Conservation (phyloP, 352 stramenopile genomes). For the Phytopythium vexans region DNA sequence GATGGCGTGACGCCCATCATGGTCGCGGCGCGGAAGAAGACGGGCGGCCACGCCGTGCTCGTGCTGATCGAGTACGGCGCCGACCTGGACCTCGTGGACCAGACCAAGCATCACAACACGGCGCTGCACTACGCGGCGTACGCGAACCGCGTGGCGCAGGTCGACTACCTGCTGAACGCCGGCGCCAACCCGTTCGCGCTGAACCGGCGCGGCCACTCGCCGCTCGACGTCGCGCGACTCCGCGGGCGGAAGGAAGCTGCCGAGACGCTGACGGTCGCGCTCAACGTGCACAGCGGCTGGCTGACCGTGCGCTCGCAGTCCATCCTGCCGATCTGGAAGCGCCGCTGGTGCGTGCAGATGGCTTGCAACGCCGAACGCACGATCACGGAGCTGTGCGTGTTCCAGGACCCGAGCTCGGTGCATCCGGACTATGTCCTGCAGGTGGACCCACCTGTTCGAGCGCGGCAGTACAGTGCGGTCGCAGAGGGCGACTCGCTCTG, state of each 20-base stretch:
- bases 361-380: slow-evolving; percentile 42
- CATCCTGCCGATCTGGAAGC: slow-evolving; percentile 53
- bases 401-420: slow-evolving; percentile 27
- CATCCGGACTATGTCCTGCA: slow-evolving; percentile 44
- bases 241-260: slow-evolving; percentile 35
- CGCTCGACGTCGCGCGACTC: slow-evolving; percentile 58
- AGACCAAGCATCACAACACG: slow-evolving; percentile 40
- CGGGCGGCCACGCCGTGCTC: slow-evolving; percentile 42
- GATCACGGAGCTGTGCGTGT: slow-evolving; percentile 53
- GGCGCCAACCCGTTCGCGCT: slow-evolving; percentile 42
- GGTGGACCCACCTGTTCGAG: slow-evolving; percentile 24
- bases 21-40: slow-evolving; percentile 51
- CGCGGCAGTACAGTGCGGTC: slow-evolving; percentile 16
- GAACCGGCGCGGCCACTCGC: slow-evolving; percentile 52
- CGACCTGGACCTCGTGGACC: slow-evolving; percentile 33
- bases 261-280: slow-evolving; percentile 39
- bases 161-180: slow-evolving; percentile 55
- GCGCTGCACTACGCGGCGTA: slow-evolving; percentile 68
- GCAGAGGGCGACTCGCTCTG: slow-evolving; percentile 15
- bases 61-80: slow-evolving; percentile 59
- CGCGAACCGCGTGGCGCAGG: slow-evolving; percentile 36
- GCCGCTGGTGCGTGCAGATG: slow-evolving; percentile 54
- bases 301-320: slow-evolving; percentile 37
- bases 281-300: slow-evolving; percentile 56
- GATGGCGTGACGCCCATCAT: slow-evolving; percentile 70